Evolutionary conservation across 306 rosid species (phyloP).

Genomic region (Dryas octopetala): DNA sequence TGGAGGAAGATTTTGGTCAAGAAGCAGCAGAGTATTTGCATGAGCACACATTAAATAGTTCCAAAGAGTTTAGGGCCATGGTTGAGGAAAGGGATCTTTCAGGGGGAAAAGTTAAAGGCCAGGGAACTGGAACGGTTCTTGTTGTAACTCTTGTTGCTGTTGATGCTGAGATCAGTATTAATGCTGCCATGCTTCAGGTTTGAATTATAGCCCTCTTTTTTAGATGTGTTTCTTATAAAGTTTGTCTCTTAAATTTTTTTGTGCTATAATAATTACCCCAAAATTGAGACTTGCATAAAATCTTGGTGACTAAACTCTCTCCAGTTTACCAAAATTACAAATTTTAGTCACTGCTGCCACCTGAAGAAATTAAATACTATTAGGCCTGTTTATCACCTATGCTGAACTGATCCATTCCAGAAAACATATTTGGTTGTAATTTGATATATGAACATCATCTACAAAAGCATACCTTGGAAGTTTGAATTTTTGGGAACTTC

Average conservation of each 20-base stretch:
- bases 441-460: background rate
- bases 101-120: constrained; percentile 88
- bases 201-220: constrained; percentile 15
- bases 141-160: constrained; percentile 80
- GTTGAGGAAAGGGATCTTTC: constrained; percentile 86
- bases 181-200: constrained; percentile 92
- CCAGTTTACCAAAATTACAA: too few species aligned
- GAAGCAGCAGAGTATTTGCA: constrained; percentile 88
- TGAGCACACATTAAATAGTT: constrained; percentile 54
- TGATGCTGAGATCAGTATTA: constrained; percentile 80
- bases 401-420: background rate
- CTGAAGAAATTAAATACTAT: too few species aligned
- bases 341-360: too few species aligned
- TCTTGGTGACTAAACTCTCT: too few species aligned
- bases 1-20: constrained; percentile 91
- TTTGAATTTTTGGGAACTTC: too few species aligned
- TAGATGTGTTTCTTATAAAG: constrained; percentile 6
- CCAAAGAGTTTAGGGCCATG: constrained; percentile 81
- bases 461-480: background rate
- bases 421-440: background rate
- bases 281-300: too few species aligned
- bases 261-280: too few species aligned
- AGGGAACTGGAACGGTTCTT: constrained; percentile 84
- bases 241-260: background rate
- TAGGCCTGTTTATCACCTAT: too few species aligned